Evolutionary conservation across 129 eudicot species (phyloP), one percentile per base, ranked within the genome.

Genomic region (Apium graveolens): DNA sequence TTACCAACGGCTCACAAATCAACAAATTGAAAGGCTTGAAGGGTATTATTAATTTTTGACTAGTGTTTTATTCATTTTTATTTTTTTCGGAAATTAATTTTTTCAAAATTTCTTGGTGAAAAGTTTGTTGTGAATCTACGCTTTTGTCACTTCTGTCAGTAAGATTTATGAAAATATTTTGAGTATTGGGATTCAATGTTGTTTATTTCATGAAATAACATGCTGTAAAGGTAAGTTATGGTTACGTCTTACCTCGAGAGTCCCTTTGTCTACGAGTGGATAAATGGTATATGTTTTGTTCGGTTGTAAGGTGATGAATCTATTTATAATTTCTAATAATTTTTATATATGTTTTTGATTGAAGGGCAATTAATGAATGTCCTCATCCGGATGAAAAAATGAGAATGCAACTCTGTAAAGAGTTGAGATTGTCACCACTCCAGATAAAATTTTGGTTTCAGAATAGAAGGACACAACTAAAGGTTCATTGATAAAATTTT

Each of bases 401-500:
- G 24, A 73, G 85, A 37, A 27, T 37, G 35, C 82, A 84, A 46
- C 38, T 86, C 20, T 79, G 87, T 43, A 46, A 73, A 65, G 87
- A 86, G 24, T 46, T 86, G 55, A 82, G 85, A 2, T 82, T 86
- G 48, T 83, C 80, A 31, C 74, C 78, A 0, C 73, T 74, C 24
- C 85, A 86, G 78, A 81, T 86, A 20, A 83, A 81, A 57, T 81
- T 78, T 66, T 86, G 90, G 90, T 86, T 86, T 84, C 90, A 86
- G 41, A 86, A 86, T 53, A 76, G 80, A 63, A 78, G 98, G 74
- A 93, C 97, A 78, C 97, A 93, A 75, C 82, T 85, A 89, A 93
- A 93, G 98, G 98, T 93, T 69, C 11, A 14, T 37, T 18, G 24
- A 20, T 10, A n/a, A n/a, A n/a, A n/a, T n/a, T n/a, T n/a, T n/a